These are phyloP conservation scores for barrel medic (Medicago truncatula) DNA, from an alignment of 306 rosid genomes.

Conservation along the genomic window MtrunA17r5.0-ANR NC_053045.1:35753501-35754000, in stretches of 20 bases:
- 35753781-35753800: slow-evolving; percentile 89
- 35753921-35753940: slow-evolving; percentile 93
- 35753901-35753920: slow-evolving; percentile 80
- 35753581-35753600: slow-evolving; percentile 48
- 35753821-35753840: slow-evolving; percentile 65
- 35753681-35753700: slow-evolving; percentile 86
- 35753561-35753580: slow-evolving; percentile 72
- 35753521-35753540: slow-evolving; percentile 96
- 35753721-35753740: slow-evolving; percentile 97
- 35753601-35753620: slow-evolving; percentile 92
- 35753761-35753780: slow-evolving; percentile 97
- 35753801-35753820: slow-evolving; percentile 73
- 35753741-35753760: slow-evolving; percentile 95
- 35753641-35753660: slow-evolving; percentile 87
- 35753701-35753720: slow-evolving; percentile 87
- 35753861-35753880: slow-evolving; percentile 77
- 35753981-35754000: slow-evolving; percentile 79
- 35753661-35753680: slow-evolving; percentile 71
- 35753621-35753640: slow-evolving; percentile 78
- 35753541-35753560: slow-evolving; percentile 95
- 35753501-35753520: slow-evolving; percentile 95
- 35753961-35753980: slow-evolving; percentile 92
- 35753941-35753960: slow-evolving; percentile 74
- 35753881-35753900: slow-evolving; percentile 75
- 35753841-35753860: slow-evolving; percentile 86